A percentile compares a stretch with the other conserved stretches of the same genome.
Conservation (phyloP, 140 eudicot genomes). For the Ambrosia hybrid region DNA sequence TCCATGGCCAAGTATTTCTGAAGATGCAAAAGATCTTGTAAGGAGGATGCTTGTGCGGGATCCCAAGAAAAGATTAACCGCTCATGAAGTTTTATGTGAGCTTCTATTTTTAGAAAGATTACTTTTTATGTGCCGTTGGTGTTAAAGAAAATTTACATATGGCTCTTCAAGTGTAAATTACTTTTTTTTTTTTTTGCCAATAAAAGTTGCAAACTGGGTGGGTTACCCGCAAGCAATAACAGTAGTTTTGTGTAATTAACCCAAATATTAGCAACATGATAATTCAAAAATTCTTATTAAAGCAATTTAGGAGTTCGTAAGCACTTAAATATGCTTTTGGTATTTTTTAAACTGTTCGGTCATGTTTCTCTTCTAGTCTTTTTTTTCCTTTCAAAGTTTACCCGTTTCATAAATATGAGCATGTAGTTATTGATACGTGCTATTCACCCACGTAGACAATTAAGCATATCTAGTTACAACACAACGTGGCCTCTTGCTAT, state of each 20-base stretch:
- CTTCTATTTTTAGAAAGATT: neutral
- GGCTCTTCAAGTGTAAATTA: neutral
- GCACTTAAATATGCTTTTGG: neutral
- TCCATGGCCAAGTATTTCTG: slow-evolving; percentile 93
- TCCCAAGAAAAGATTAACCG: slow-evolving; percentile 67
- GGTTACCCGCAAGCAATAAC: too few species aligned
- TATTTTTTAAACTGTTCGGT: neutral
- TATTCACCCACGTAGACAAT: too few species aligned
- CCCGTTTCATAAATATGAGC: neutral
- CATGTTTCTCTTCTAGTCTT: neutral
- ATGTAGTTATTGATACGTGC: neutral
- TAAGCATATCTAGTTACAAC: too few species aligned
- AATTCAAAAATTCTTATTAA: neutral
- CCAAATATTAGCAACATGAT: neutral
- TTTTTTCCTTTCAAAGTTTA: neutral
- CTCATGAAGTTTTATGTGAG: slow-evolving; percentile 86
- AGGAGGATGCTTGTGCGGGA: slow-evolving; percentile 81
- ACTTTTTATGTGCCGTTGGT: neutral
- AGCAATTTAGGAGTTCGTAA: neutral
- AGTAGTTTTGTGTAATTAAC: too few species aligned
- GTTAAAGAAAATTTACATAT: neutral
- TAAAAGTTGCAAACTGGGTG: too few species aligned
- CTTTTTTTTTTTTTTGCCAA: too few species aligned
- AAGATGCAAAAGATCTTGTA: slow-evolving; percentile 79
- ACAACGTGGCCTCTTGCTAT: too few species aligned